phyloP scores from a whole-genome alignment of 2,329 filamentous ascomycete species.

The Aspergillus sclerotialis region DNA sequence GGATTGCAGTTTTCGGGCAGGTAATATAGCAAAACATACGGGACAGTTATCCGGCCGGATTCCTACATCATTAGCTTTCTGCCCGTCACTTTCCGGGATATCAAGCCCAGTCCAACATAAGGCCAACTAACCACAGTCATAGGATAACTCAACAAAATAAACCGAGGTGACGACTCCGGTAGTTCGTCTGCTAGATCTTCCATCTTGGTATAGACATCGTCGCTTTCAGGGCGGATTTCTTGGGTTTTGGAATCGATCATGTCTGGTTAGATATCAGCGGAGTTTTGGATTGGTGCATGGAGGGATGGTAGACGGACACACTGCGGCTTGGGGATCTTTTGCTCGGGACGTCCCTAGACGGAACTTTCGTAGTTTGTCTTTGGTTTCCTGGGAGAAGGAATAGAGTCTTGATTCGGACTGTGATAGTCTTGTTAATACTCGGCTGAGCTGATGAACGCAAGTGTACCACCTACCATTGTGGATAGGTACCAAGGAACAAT shows the following conservation, averaged over 20 bases:
- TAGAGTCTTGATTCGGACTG: slow-evolving; percentile 83
- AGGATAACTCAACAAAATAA: slow-evolving; percentile 84
- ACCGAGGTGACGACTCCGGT: slow-evolving; percentile 85
- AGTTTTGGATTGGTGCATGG: slow-evolving; percentile 16
- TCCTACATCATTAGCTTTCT: too few relatives aligned
- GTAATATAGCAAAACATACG: slow-evolving; percentile 93
- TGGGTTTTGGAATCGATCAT: slow-evolving; percentile 83
- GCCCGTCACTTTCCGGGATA: too few relatives aligned
- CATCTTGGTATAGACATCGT: slow-evolving; percentile 74
- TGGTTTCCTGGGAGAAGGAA: slow-evolving; percentile 85
- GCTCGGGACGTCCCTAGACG: slow-evolving; percentile 82
- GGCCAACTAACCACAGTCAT: slow-evolving; percentile 64
- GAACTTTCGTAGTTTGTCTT: slow-evolving; percentile 87
- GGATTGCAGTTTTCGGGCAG: slow-evolving; percentile 85
- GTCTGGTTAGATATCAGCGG: slow-evolving; percentile 47
- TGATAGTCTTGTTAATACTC: slow-evolving; percentile 24
- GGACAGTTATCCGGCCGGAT: slow-evolving; percentile 77
- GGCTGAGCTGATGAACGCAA: background rate
- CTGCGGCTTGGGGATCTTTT: slow-evolving; percentile 80
- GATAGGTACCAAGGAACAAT: slow-evolving; percentile 1
- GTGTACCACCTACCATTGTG: slow-evolving; percentile 11
- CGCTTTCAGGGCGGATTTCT: slow-evolving; percentile 79
- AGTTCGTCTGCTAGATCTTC: slow-evolving; percentile 79
- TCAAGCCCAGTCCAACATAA: too few relatives aligned
- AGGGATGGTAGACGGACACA: slow-evolving; percentile 66